These are phyloP conservation scores for Scedosporium boydii DNA, from an alignment of 2,329 filamentous ascomycete species.

Conservation along the genomic window DNA sequence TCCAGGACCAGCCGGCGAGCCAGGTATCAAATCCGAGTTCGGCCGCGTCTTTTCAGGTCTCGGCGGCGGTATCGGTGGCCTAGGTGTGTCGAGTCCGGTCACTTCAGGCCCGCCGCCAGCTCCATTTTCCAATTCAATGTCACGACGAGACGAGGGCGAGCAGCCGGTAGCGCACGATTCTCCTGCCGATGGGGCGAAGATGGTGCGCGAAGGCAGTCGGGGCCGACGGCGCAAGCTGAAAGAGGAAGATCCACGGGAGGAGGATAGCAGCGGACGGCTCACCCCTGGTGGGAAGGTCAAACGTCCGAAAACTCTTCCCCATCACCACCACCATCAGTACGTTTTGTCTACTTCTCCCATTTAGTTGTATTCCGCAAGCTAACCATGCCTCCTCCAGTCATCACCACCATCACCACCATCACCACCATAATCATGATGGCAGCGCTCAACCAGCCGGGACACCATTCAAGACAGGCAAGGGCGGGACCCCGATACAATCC, in stretches of 20 bases:
- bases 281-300: conserved; percentile 52
- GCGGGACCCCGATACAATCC: conserved; percentile 32
- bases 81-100: conserved; percentile 42
- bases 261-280: conserved; percentile 52
- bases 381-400: conserved; percentile 11
- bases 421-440: conserved; percentile 42
- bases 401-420: conserved; percentile 49
- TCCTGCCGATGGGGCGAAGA: conserved; percentile 29
- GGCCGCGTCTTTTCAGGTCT: conserved; percentile 95
- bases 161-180: conserved; percentile 31
- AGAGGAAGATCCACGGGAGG: conserved; percentile 61
- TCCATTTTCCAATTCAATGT: conserved; percentile 36
- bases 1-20: conserved; percentile 69
- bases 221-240: conserved; percentile 45
- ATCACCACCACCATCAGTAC: conserved; percentile 58
- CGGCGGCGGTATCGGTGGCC: conserved; percentile 45
- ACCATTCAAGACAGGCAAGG: conserved; percentile 41
- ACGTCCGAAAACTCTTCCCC: conserved; percentile 55
- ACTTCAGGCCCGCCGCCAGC: conserved; percentile 26
- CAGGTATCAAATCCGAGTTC: conserved; percentile 89
- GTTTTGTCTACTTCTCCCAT: background rate
- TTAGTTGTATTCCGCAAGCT: background rate
- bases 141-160: conserved; percentile 45
- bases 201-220: conserved; percentile 18
- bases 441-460: conserved; percentile 31